Evolutionary conservation across 768 basidiomycete species (phyloP), one percentile per base, ranked within the genome.

Genomic region (Macrolepiota fuliginosa): DNA sequence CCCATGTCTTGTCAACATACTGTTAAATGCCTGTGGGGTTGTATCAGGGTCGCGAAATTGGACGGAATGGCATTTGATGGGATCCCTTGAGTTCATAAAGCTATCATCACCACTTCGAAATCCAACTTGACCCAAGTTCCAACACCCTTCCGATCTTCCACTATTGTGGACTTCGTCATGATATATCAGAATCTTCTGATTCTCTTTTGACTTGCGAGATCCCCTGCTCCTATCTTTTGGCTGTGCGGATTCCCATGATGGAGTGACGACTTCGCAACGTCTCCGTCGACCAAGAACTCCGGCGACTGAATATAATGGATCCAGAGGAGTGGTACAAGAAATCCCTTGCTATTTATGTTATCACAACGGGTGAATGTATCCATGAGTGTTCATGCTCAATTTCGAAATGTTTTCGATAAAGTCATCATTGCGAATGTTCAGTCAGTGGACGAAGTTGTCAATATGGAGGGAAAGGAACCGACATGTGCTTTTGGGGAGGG

Each of bases 151-250:
- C 47, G 15, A 54, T 35, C 45, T 58, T n/a, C 24, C 29, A 50
- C 53, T 35, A 19, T 29, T 49, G 19, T 49, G 56, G 19, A 35
- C 13, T 1, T 25, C 32, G 24, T 39, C 15, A 17, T 58, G 49
- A 58, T 58, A 58, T 46, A 58, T 58, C 49, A 58, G 12, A 25
- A 50, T 15, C 11, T 17, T 15, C 57, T 58, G 57, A 58, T 58
- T 17, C 25, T 47, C 46, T 27, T 51, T 36, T 22, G 19, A 29
- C 35, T 22, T 15, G 24, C 11, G 15, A 12, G 19, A 54, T 39
- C 53, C n/a, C 36, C 13, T 54, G 25, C 5, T 12, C 19, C 19
- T 24, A 13, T 32, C 46, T 17, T 36, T 58, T 49, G 46, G 56
- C 22, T 36, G 24, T 24, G 17, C 50, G 22, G 39, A 39, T 11